These are phyloP conservation scores for Astrephomene gubernaculifera DNA, from an alignment of 139 green algal genomes.

Conservation along the genomic window DNA sequence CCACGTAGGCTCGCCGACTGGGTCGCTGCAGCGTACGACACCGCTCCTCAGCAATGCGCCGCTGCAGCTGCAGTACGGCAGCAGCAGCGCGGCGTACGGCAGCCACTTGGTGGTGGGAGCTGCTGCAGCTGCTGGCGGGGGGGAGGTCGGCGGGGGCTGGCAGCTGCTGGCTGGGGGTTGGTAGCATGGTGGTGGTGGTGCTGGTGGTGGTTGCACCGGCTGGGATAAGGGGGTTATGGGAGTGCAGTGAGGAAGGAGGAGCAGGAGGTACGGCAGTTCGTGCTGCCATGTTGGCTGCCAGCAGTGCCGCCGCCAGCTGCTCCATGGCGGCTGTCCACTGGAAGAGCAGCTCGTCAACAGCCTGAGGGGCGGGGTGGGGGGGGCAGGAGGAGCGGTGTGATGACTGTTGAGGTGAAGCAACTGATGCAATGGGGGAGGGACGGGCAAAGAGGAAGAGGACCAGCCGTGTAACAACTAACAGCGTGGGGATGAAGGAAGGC, in stretches of 20 bases:
- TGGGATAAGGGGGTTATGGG: not conserved
- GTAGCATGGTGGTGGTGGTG: not conserved
- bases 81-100: not conserved
- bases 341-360: constrained; percentile 34
- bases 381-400: not conserved
- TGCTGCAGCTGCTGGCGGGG: not conserved
- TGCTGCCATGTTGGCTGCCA: constrained; percentile 3
- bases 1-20: constrained; percentile 18
- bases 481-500: too few relatives aligned
- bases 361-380: not conserved
- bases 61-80: constrained; percentile 25
- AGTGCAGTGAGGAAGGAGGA: too few relatives aligned
- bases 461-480: too few relatives aligned
- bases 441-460: too few relatives aligned
- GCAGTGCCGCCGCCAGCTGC: constrained; percentile 21
- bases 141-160: not conserved
- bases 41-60: constrained; percentile 10
- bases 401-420: too few relatives aligned
- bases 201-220: not conserved
- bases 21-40: not conserved
- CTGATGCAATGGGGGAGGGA: too few relatives aligned
- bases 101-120: not conserved
- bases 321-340: constrained; percentile 29
- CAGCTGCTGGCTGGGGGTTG: not conserved
- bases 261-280: not conserved